These are phyloP conservation scores for Aschersonia sp. DNA, from an alignment of 2,329 filamentous ascomycete species.

Conservation along the genomic window DNA sequence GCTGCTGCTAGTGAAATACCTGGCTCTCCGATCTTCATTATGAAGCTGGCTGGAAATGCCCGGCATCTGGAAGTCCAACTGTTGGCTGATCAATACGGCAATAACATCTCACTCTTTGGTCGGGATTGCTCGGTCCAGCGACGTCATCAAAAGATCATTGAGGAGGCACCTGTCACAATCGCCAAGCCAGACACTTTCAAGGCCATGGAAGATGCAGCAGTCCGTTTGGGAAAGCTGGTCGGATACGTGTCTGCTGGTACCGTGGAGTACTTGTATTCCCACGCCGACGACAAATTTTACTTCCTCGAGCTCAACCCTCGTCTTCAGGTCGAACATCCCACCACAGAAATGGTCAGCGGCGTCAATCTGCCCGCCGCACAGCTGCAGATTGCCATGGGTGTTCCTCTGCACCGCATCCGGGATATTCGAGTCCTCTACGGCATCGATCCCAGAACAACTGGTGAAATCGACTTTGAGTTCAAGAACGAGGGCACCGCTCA, in stretches of 20 bases:
- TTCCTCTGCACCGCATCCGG: constrained; percentile 85
- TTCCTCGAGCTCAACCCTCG: constrained; percentile 97
- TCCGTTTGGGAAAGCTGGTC: constrained; percentile 83
- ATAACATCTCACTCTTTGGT: constrained; percentile 98
- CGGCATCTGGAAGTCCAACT: constrained; percentile 95
- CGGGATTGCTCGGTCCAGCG: constrained; percentile 98
- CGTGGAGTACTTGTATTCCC: constrained; percentile 97
- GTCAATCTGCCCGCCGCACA: constrained; percentile 95
- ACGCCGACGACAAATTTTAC: constrained; percentile 97
- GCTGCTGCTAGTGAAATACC: constrained; percentile 95
- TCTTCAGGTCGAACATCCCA: constrained; percentile 98
- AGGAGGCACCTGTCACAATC: constrained; percentile 95
- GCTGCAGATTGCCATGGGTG: constrained; percentile 97
- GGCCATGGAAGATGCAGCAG: constrained; percentile 91
- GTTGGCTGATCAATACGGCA: constrained; percentile 95
- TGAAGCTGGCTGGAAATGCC: constrained; percentile 96
- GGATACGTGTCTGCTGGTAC: constrained; percentile 98
- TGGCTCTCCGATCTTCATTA: constrained; percentile 98
- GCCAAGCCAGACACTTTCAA: constrained; percentile 81
- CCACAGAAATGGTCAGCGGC: constrained; percentile 97
- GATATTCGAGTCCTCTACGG: constrained; percentile 96
- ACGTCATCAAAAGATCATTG: constrained; percentile 98
- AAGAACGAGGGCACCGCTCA: constrained; percentile 68
- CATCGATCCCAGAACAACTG: constrained; percentile 73
- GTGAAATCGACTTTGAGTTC: constrained; percentile 94